These are phyloP conservation scores for Cryphonectria naterciae DNA, from an alignment of 2,329 filamentous ascomycete genomes.

Conservation along the genomic window DNA sequence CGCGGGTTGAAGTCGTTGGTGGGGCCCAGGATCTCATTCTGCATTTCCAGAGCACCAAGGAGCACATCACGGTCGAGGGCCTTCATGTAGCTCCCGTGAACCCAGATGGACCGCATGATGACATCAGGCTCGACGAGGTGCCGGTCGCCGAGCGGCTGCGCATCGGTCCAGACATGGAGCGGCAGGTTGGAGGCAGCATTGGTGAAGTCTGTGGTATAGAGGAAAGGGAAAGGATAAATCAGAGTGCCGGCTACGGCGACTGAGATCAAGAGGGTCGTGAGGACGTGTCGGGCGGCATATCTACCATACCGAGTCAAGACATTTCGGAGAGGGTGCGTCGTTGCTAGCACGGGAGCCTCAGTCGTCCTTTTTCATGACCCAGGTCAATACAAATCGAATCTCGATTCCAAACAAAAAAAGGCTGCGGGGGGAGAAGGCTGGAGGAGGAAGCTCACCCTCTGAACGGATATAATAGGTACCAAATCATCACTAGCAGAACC, in stretches of 20 bases:
- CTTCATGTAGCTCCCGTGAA: conserved; percentile 80
- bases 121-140: conserved; percentile 64
- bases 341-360: conserved; percentile 68
- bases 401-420: conserved; percentile 28
- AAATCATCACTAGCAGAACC: conserved; percentile 60
- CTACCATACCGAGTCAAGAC: conserved; percentile 71
- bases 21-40: conserved; percentile 68
- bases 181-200: conserved; percentile 74
- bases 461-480: conserved; percentile 77
- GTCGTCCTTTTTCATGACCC: conserved; percentile 63
- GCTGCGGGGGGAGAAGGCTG: conserved; percentile 6
- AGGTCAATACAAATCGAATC: conserved; percentile 21
- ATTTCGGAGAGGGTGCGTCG: conserved; percentile 67
- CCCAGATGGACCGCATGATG: conserved; percentile 82
- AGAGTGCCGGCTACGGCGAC: conserved; percentile 71
- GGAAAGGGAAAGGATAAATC: conserved; percentile 75
- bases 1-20: conserved; percentile 60
- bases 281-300: conserved; percentile 72
- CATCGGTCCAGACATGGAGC: conserved; percentile 81
- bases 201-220: conserved; percentile 73
- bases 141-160: conserved; percentile 62
- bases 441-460: conserved; percentile 64
- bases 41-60: conserved; percentile 68
- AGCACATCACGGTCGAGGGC: conserved; percentile 70
- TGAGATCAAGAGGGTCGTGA: conserved; percentile 74